phyloP scores from a whole-genome alignment of 495 filamentous ascomycete species.

The Parathielavia hyrcaniae region DNA sequence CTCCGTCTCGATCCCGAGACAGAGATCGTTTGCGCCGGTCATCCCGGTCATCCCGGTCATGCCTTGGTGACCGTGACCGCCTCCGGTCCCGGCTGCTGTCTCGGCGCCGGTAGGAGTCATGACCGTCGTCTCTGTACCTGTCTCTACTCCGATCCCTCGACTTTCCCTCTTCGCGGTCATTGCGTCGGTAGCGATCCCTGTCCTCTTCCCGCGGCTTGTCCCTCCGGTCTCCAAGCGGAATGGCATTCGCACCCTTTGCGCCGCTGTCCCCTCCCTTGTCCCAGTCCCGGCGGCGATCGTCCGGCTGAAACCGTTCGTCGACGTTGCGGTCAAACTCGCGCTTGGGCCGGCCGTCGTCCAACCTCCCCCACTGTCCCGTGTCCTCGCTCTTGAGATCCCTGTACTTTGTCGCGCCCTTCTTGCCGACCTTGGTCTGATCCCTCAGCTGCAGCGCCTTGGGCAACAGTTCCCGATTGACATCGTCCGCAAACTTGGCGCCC shows the following conservation, averaged over 20 bases:
- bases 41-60: slow-evolving; percentile 46
- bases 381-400: slow-evolving; percentile 85
- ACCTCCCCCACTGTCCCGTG: slow-evolving; percentile 75
- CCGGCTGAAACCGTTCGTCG: slow-evolving; percentile 71
- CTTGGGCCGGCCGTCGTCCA: slow-evolving; percentile 47
- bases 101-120: slow-evolving; percentile 29
- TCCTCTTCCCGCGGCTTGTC: slow-evolving; percentile 34
- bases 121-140: slow-evolving; percentile 18
- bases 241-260: slow-evolving; percentile 54
- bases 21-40: slow-evolving; percentile 57
- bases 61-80: slow-evolving; percentile 37
- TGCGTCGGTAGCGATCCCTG: slow-evolving; percentile 29
- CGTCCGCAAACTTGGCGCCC: slow-evolving; percentile 71
- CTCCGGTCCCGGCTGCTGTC: slow-evolving; percentile 26
- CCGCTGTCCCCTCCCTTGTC: slow-evolving; percentile 31
- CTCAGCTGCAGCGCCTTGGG: slow-evolving; percentile 91
- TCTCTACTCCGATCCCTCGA: slow-evolving; percentile 32
- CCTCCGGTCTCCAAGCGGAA: slow-evolving; percentile 54
- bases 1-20: slow-evolving; percentile 54
- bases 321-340: slow-evolving; percentile 38
- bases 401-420: slow-evolving; percentile 86
- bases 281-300: slow-evolving; percentile 43
- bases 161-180: slow-evolving; percentile 23
- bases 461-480: slow-evolving; percentile 73
- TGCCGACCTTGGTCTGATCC: slow-evolving; percentile 88